Evolutionary conservation across 371 early-diverging fungal species (phyloP), one percentile per base, ranked within the genome.

Genomic region (Enteropsectra breve): DNA sequence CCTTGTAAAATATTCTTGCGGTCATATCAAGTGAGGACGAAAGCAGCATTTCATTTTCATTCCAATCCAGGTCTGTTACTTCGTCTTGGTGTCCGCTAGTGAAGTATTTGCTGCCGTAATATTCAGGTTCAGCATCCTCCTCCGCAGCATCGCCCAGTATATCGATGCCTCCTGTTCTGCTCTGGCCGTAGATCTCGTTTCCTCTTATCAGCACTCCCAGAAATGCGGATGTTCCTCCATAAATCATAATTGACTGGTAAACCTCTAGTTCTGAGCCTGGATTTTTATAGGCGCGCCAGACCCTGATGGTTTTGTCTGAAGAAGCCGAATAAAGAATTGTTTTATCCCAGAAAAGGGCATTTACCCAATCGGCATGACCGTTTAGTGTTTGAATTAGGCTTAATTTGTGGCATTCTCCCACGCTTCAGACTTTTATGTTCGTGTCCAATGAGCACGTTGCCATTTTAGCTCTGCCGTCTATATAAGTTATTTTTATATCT

Each of bases 361-460:
- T 38, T 8, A 75, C 66, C 72, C 73, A 72, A 33, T 75, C 76
- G 24, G 18, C 50, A 48, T 75, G 76, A 23, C 73, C 72, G 37
- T 46, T 53, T 6, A 75, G 53, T 13, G 70, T 75, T 8, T 72
- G 57, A 5, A 72, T 26, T 30, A 49, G 60, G 29, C 29, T 13
- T 43, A 75, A n/a, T 11, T 26, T 23, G n/a, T n/a, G 18, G 36
- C 52, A 26, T 50, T 32, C 43, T 43, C 43, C 11, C 15, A 50
- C 6, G 52, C 33, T n/a, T 62, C 69, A 69, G 43, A 75, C 62
- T 63, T 75, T 75, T 29, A 70, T 45, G 5, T 52, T 67, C 24
- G 40, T 49, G 45, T 75, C 76, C 50, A 68, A 63, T 15, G 72
- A 71, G 11, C 65, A 8, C 2, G 68, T 68, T 6, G 56, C 49